These are phyloP conservation scores for Ascochyta pisi DNA, from an alignment of 2,329 filamentous ascomycete species.

Conservation along the genomic window DNA sequence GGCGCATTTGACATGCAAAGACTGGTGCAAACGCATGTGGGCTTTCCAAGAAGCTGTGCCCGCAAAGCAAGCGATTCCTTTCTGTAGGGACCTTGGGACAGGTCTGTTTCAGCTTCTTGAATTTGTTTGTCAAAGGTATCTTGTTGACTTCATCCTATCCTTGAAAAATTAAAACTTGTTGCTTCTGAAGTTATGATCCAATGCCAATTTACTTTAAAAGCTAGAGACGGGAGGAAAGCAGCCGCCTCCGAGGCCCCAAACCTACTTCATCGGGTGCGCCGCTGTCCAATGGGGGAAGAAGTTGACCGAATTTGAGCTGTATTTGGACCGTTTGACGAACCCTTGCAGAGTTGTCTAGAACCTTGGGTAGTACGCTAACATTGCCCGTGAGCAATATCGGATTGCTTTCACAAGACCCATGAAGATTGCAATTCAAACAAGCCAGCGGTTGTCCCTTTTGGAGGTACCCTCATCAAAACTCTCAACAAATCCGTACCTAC, in stretches of 20 bases:
- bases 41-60: conserved; percentile 15
- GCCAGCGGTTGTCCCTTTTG: background rate
- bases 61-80: background rate
- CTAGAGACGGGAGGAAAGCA: too few relatives aligned
- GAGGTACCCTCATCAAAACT: background rate
- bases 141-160: too few relatives aligned
- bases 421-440: background rate
- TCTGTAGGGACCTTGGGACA: background rate
- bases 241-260: background rate
- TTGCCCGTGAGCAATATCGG: conserved; percentile 1
- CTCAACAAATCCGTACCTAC: background rate
- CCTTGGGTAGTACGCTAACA: conserved; percentile 1
- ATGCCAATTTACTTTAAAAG: too few relatives aligned
- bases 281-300: background rate
- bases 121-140: background rate
- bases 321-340: background rate
- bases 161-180: background rate
- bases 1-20: background rate
- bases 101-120: background rate
- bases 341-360: background rate
- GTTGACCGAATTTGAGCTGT: conserved; percentile 10
- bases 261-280: background rate
- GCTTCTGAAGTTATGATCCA: too few relatives aligned
- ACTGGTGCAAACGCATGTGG: conserved; percentile 11
- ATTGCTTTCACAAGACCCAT: background rate